These are phyloP conservation scores for Cokeromyces recurvatus DNA, from an alignment of 371 early-diverging fungal genomes.

Conservation along the genomic window DNA sequence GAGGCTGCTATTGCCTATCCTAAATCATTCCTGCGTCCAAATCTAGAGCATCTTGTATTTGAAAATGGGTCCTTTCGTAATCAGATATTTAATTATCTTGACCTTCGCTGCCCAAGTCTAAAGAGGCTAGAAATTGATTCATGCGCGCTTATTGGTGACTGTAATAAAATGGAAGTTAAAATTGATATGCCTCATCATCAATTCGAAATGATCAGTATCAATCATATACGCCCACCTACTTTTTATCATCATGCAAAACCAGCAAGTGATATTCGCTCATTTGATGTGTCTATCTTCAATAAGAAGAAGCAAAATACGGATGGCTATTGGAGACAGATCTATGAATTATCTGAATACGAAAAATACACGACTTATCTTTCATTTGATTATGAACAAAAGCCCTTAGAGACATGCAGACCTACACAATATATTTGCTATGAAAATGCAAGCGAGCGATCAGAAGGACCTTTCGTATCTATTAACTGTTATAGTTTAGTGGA, in stretches of 20 bases:
- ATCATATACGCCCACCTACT: not conserved
- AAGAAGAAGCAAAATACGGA: not conserved
- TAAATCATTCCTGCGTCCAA: not conserved
- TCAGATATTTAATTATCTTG: slow-evolving; percentile 6
- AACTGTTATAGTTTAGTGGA: slow-evolving; percentile 7
- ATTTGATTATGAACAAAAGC: slow-evolving; percentile 10
- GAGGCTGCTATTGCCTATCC: too few relatives aligned
- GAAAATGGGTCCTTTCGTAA: slow-evolving; percentile 13
- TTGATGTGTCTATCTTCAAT: not conserved
- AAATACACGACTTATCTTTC: not conserved
- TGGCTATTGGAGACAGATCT: not conserved
- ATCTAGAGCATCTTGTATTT: not conserved
- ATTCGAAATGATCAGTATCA: slow-evolving; percentile 3
- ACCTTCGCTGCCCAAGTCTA: not conserved
- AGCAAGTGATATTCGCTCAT: slow-evolving; percentile 1
- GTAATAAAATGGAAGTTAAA: slow-evolving; percentile 4
- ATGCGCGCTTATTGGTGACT: slow-evolving; percentile 6
- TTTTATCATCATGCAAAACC: not conserved
- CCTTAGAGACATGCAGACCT: slow-evolving; percentile 1
- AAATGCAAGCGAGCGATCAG: not conserved
- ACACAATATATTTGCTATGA: not conserved
- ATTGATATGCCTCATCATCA: slow-evolving; percentile 12
- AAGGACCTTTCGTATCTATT: slow-evolving; percentile 2
- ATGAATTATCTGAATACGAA: slow-evolving; percentile 12
- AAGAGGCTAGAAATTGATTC: not conserved